These are phyloP conservation scores for Patellaria atrata DNA, from an alignment of 495 filamentous ascomycete species.

Conservation along the genomic window DNA sequence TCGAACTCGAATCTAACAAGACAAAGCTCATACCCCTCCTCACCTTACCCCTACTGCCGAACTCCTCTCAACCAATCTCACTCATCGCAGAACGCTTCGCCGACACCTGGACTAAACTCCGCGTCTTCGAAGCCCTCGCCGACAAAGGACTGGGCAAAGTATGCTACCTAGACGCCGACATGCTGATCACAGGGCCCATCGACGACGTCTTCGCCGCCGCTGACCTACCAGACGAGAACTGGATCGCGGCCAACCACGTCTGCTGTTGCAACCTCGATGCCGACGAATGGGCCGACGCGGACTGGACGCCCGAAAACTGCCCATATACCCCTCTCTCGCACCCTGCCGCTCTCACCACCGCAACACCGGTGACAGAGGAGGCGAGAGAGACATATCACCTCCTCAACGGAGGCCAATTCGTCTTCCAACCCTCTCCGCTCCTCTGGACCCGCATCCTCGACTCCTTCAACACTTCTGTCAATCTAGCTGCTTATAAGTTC, in stretches of 20 bases:
- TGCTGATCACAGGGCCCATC: constrained; percentile 30
- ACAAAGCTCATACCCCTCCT: constrained; percentile 25
- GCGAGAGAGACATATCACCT: constrained; percentile 24
- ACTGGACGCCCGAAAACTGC: constrained; percentile 37
- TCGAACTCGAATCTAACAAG: constrained; percentile 25
- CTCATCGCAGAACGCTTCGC: constrained; percentile 34
- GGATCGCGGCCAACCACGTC: constrained; percentile 36
- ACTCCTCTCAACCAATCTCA: too few relatives aligned
- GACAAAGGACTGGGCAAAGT: constrained; percentile 21
- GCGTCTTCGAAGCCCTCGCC: constrained; percentile 32
- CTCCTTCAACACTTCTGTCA: constrained; percentile 25
- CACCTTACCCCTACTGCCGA: constrained; percentile 26
- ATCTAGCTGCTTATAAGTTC: constrained; percentile 30
- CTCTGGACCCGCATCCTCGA: constrained; percentile 28
- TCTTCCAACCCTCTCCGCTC: constrained; percentile 26
- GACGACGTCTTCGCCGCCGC: constrained; percentile 30
- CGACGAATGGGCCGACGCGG: constrained; percentile 32
- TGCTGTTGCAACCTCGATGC: constrained; percentile 40
- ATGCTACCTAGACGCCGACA: constrained; percentile 39
- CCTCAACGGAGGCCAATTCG: constrained; percentile 30
- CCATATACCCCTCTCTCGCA: constrained; percentile 32
- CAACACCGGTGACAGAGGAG: constrained; percentile 15
- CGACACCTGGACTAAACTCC: constrained; percentile 43
- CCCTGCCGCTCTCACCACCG: constrained; percentile 20
- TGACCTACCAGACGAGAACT: constrained; percentile 19